Evolutionary conservation across 768 basidiomycete species (phyloP), one percentile per base, ranked within the genome.

Genomic region (Lactarius sp.): DNA sequence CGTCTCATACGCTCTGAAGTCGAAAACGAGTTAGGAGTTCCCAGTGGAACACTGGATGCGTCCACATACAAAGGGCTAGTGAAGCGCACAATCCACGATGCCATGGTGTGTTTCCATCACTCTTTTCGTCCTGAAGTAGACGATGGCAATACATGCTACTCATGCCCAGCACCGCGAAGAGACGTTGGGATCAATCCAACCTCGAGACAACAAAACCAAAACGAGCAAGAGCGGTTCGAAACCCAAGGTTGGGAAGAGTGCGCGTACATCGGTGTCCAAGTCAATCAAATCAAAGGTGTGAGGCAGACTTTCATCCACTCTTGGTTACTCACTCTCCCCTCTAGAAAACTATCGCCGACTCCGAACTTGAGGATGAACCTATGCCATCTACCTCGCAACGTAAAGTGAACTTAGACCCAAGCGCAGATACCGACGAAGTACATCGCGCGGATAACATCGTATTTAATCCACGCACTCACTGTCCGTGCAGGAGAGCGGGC

Each of bases 331-430:
- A 49, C 39, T 16, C 18, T 46, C 14, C 31, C 27, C 56, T 10
- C 18, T 34, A 67, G 66, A 59, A 66, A 56, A 53, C 58, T 41
- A 60, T 67, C n/a, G 46, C 58, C 14, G 64, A 65, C 51, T 65
- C 63, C 14, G 66, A 67, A 22, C 12, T 8, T 22, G 64, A 57
- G 51, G 59, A 27, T 27, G 56, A 44, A 41, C 54, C 36, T 6
- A 52, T 13, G 6, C 20, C 54, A 42, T 57, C 66, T 12, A 34
- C 47, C 13, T 44, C 55, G 18, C 54, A 42, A n/a, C 33, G 47
- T n/a, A 60, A 52, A 41, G 50, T 54, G 5, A 46, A 52, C 53
- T 18, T 53, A 31, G 36, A 42, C 31, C 46, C 20, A 42, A 34
- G 7, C 16, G 16, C 22, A 18, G 42, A 56, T 16, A 44, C 36